Base-by-base conservation (phyloP, 306 rosid genomes). In the Acacia acuminata region DNA sequence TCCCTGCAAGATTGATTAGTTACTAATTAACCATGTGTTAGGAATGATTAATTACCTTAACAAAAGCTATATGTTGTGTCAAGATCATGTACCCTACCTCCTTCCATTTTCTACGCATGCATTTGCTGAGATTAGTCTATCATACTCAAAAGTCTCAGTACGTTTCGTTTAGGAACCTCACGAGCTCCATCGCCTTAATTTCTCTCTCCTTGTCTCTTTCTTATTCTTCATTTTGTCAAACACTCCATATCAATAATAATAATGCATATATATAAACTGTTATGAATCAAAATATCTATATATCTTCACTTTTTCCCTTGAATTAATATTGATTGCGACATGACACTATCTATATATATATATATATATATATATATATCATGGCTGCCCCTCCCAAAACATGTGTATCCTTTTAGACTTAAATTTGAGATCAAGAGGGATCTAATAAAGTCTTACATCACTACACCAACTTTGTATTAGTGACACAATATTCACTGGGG, bases 301-400 rank as follows among this genome's bases (percentile, higher is more conserved):
- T 13, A 19, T 20, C 63, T 55, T 55, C 63, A 20, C n/a, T n/a
- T 53, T 53, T 53, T 53, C n/a, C n/a, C n/a, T 6, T 55, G 5
- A 5, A 20, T 20, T 55, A 20, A 55, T n/a, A 20, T 55, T 55
- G 63, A 55, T 55, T 8, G 1, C 20, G 27, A 55, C 12, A 53
- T 3, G 22, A 8, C 30, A n/a, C 14, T 32, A 58, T 58, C 14
- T 58, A 36, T 5, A 36, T 5, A 36, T 5, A 36, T 5, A 36
- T 4, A 36, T 36, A 36, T 36, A 36, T 36, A 36, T 36, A 36
- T 36, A 34, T 34, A 34, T 36, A 36, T 36, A 36, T 38, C 1
- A 0, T 38, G 2, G 7, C 8, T 6, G 1, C 8, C 1, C 5
- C 8, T 38, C 0, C 1, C 0, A 38, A 6, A 1, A 38, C 1